These are phyloP conservation scores for Bifiguratus adelaidae DNA, from an alignment of 192 early-diverging fungal genomes.

Conservation along the genomic window DNA sequence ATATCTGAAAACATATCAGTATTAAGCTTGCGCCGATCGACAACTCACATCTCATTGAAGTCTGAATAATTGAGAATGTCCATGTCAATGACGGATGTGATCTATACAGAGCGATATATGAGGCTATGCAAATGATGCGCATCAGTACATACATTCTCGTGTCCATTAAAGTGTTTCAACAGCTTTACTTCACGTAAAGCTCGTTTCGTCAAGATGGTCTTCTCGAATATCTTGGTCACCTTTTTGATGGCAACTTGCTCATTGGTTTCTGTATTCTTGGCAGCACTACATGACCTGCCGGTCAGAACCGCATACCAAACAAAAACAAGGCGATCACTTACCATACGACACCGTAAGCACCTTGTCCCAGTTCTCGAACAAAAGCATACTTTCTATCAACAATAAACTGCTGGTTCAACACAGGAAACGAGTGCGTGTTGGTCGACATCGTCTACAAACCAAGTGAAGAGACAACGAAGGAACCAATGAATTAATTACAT, in stretches of 20 bases:
- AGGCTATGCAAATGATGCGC: background rate
- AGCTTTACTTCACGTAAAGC: conserved; percentile 93
- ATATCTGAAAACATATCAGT: conserved; percentile 14
- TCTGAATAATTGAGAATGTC: conserved; percentile 56
- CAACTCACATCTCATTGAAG: conserved; percentile 63
- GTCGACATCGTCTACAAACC: too few species aligned
- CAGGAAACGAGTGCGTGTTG: conserved; percentile 22
- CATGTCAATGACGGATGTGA: conserved; percentile 68
- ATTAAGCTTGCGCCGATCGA: background rate
- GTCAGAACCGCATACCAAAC: background rate
- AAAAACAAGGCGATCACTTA: conserved; percentile 19
- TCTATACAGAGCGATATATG: conserved; percentile 28
- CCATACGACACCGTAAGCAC: conserved; percentile 86
- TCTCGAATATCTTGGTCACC: conserved; percentile 65
- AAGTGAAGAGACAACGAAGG: too few species aligned
- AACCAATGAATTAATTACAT: too few species aligned
- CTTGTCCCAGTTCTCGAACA: conserved; percentile 76
- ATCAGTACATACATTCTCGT: conserved; percentile 64
- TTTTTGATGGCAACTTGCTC: conserved; percentile 89
- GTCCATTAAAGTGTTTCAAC: conserved; percentile 88
- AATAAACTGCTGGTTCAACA: conserved; percentile 28
- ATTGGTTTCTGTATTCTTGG: conserved; percentile 69
- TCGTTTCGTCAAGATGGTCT: conserved; percentile 85
- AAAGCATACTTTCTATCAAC: conserved; percentile 50
- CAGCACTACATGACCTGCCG: conserved; percentile 46